Conservation (phyloP, 176 grass and related monocot species). For the Avena atlantica region DNA sequence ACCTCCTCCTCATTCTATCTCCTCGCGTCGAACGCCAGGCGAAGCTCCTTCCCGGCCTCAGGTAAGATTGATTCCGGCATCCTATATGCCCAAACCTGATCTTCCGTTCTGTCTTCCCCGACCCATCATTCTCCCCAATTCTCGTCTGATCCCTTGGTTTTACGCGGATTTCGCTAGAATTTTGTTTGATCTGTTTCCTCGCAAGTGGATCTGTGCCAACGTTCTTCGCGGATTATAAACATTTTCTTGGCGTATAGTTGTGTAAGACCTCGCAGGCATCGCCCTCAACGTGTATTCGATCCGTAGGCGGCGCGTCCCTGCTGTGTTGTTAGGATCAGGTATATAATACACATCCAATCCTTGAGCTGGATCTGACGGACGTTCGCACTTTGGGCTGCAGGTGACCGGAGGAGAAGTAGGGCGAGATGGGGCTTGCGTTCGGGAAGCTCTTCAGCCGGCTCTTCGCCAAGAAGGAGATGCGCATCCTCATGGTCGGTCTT, state of each 20-base stretch:
- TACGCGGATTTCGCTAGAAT: background rate
- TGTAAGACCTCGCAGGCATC: background rate
- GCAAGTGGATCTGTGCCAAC: background rate
- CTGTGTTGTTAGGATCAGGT: background rate
- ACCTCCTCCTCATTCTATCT: background rate
- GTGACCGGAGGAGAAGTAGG: background rate
- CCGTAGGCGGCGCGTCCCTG: background rate
- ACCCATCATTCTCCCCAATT: background rate
- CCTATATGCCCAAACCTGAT: background rate
- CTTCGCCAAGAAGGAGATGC: background rate
- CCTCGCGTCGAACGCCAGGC: background rate
- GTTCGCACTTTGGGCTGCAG: background rate
- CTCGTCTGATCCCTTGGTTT: background rate
- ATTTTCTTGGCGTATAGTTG: background rate
- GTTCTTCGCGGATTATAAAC: background rate
- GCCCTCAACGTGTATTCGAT: background rate
- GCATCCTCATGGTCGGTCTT: conserved; percentile 1
- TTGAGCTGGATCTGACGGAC: background rate
- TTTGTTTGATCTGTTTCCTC: background rate
- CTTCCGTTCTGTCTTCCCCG: background rate
- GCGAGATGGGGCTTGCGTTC: background rate
- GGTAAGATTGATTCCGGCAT: background rate
- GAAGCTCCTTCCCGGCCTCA: background rate
- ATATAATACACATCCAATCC: background rate
- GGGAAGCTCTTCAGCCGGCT: conserved; percentile 1